Base-by-base conservation (phyloP, 2,329 filamentous ascomycete species). In the Colletotrichum limetticola region DNA sequence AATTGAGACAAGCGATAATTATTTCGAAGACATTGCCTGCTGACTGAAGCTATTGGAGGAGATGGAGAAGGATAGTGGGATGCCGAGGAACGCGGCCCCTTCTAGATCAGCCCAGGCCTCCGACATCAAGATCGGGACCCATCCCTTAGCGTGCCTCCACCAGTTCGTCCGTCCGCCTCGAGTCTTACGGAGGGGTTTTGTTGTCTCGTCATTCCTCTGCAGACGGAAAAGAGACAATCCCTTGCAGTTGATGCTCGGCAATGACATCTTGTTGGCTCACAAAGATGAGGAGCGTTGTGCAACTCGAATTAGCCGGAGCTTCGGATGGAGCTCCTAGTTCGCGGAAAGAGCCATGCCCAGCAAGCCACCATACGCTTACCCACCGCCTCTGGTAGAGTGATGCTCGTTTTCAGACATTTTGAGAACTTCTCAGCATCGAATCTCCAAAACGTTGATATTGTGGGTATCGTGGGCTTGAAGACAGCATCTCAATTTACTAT, bases 381-480 rank as follows among this genome's bases (percentile, higher is more conserved):
- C 24, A 35, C 55, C 26, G 32, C 42, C 53, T 56, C 8, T 35
- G 22, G 28, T 12, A n/a, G 8, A 14, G 9, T 16, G 7, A 30
- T 52, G 26, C 46, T 61, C 56, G 66, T 66, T 73, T 66, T 30
- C 71, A 55, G 66, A 60, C 5, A 37, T n/a, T 11, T 37, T 19
- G 46, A 16, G 42, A 19, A 19, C 19, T n/a, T 49, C 42, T 49
- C 19, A 19, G 19, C 19, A 49, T 49, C 19, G 42, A 56, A 19
- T 1, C 28, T n/a, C 8, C 14, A 1, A n/a, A 56, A 71, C 66
- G 66, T 56, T 56, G 35, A 60, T 16, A 16, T 22, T 58, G 46
- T 46, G 42, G 28, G 14, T 14, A 53, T 66, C 22, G 49, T 30
- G 35, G 6, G 28, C 12, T 28, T 4, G 4, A 30, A 14, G 7